A percentile compares a stretch with the other conserved stretches of the same genome.
These are phyloP conservation scores for Lagenaria siceraria DNA, from an alignment of 306 rosid genomes.

Conservation along the genomic window DNA sequence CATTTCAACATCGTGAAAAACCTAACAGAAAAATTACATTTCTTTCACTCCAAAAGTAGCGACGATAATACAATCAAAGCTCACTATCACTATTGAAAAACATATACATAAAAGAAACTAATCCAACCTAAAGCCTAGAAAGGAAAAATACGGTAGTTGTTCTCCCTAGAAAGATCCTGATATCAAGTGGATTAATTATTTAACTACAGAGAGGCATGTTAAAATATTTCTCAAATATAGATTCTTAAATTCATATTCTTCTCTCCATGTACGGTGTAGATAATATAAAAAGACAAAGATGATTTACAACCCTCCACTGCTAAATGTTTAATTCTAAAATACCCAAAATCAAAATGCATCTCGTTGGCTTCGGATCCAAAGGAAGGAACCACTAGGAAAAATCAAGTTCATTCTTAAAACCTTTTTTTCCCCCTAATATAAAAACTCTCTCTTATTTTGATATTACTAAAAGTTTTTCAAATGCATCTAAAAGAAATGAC, in stretches of 20 bases:
- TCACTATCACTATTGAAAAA: not conserved
- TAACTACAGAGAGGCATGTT: not conserved
- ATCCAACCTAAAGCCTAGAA: not conserved
- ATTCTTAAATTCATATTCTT: not conserved
- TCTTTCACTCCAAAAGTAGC: not conserved
- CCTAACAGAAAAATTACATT: constrained; percentile 24
- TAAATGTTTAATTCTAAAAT: not conserved
- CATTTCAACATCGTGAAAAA: constrained; percentile 42
- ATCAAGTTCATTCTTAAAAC: not conserved
- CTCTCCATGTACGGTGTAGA: not conserved
- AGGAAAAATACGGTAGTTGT: not conserved
- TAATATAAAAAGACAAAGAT: not conserved
- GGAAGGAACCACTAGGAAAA: not conserved
- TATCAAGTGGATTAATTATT: not conserved
- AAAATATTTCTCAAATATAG: not conserved
- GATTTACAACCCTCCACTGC: not conserved
- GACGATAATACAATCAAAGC: not conserved
- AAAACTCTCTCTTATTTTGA: not conserved
- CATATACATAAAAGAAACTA: not conserved
- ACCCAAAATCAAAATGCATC: not conserved
- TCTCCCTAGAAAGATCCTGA: too few relatives aligned
- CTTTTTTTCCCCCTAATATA: too few relatives aligned
- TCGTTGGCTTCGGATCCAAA: not conserved
- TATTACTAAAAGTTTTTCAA: not conserved
- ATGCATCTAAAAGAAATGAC: not conserved